Conservation (phyloP, 495 filamentous ascomycete genomes). For the Lepidopterella palustris region DNA sequence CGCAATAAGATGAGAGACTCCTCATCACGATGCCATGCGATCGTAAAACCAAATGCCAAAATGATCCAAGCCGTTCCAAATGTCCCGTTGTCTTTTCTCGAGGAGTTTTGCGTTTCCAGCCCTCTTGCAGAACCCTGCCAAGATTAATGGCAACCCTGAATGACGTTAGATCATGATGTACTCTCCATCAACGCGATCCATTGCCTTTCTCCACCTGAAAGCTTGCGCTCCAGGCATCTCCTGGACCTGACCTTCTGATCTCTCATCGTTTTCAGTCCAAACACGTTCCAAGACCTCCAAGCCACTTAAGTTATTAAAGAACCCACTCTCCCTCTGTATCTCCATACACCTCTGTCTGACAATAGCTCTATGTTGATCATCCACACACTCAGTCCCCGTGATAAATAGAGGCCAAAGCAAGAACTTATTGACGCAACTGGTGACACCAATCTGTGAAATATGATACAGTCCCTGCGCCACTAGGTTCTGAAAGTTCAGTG, state of each 20-base stretch:
- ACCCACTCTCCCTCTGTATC: slow-evolving; percentile 80
- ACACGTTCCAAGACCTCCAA: slow-evolving; percentile 79
- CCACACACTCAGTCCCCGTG: slow-evolving; percentile 82
- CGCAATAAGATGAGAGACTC: not conserved
- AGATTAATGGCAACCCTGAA: too few relatives aligned
- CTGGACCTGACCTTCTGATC: slow-evolving; percentile 43
- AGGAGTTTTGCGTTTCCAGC: not conserved
- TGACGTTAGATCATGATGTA: slow-evolving; percentile 70
- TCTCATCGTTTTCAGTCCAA: slow-evolving; percentile 54
- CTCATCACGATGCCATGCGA: not conserved
- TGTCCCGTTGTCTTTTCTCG: not conserved
- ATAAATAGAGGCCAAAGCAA: slow-evolving; percentile 93
- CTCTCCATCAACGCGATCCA: slow-evolving; percentile 72
- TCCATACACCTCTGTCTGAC: slow-evolving; percentile 75
- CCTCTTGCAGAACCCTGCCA: too few relatives aligned
- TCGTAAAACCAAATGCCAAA: not conserved
- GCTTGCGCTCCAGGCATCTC: slow-evolving; percentile 36
- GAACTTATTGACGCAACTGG: slow-evolving; percentile 67
- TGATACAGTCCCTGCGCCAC: slow-evolving; percentile 76
- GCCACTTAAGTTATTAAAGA: slow-evolving; percentile 84
- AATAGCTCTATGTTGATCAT: slow-evolving; percentile 67
- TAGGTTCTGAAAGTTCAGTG: slow-evolving; percentile 76
- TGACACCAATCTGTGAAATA: slow-evolving; percentile 65
- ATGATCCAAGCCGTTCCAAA: not conserved
- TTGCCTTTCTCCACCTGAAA: slow-evolving; percentile 72